Base-by-base conservation (phyloP, 1,284 basidiomycete species). In the Trametes pubescens region DNA sequence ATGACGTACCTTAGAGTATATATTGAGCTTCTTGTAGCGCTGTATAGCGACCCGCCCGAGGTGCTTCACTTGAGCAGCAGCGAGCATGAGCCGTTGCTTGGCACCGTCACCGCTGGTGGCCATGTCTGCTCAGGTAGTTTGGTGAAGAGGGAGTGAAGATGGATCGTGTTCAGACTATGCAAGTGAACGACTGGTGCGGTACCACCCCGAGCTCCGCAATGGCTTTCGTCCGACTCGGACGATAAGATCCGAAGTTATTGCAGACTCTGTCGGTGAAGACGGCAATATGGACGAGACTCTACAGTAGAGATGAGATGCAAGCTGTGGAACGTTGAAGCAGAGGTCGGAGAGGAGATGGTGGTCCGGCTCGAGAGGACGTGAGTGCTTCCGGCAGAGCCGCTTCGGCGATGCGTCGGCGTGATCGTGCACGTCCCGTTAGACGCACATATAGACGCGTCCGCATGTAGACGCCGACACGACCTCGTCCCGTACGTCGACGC, bases 1-100 rank as follows among this genome's bases (percentile, higher is more conserved):
- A 35, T 37, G 37, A 51, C 76, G 43, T n/a, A 82, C 85, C 80
- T 88, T 88, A 62, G 82, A 84, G 65, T 78, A 76, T 34, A 79
- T 51, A 63, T 81, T 81, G 16, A 89, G 76, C 43, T 75, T 79
- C 61, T 73, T 76, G 69, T 86, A 88, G 16, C 82, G 79, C 24
- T 74, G 71, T 40, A 78, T 67, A 56, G 72, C 70, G 60, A 74
- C 68, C 37, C 61, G 67, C 13, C 67, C 72, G 68, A 79, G 80
- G 56, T 75, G 68, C 65, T 76, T 80, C 48, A 75, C 22, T 51
- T 64, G 61, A 2, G 62, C 32, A 18, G 65, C 21, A 22, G 60
- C 38, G 2, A 68, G n/a, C 52, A 58, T 24, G 16, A 55, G 51
- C 49, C 46, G 57, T 26, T 54, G 43, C 48, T 35, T 51, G 7